These are phyloP conservation scores for Beauveria scarabaeidicola DNA, from an alignment of 2,329 filamentous ascomycete species.

Conservation along the genomic window DNA sequence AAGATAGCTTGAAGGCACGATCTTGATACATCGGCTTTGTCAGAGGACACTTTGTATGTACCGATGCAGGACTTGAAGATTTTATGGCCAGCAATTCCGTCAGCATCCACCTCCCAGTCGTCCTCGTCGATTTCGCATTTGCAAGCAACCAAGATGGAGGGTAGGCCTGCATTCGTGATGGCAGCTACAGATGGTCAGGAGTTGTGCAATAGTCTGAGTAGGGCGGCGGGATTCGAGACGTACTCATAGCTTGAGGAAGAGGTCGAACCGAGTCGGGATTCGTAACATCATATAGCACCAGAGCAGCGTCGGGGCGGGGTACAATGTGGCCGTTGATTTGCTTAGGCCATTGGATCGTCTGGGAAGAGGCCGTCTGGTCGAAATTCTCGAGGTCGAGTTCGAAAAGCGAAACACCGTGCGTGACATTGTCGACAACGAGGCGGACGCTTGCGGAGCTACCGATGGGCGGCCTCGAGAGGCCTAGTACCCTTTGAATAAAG, in stretches of 20 bases:
- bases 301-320: conserved; percentile 70
- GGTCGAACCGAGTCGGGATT: conserved; percentile 66
- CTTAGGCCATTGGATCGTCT: conserved; percentile 57
- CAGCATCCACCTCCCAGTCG: conserved; percentile 62
- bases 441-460: conserved; percentile 48
- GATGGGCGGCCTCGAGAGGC: conserved; percentile 43
- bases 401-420: conserved; percentile 52
- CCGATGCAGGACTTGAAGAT: conserved; percentile 62
- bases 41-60: conserved; percentile 64
- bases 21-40: conserved; percentile 62
- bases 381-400: conserved; percentile 60
- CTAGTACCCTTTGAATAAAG: conserved; percentile 56
- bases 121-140: conserved; percentile 77
- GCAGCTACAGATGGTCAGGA: conserved; percentile 46
- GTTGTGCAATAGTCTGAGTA: not conserved
- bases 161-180: conserved; percentile 62
- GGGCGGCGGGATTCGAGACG: conserved; percentile 30
- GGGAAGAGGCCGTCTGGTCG: conserved; percentile 43
- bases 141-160: conserved; percentile 74
- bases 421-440: conserved; percentile 49
- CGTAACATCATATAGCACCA: conserved; percentile 83
- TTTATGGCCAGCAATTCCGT: conserved; percentile 51
- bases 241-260: conserved; percentile 70
- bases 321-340: conserved; percentile 62
- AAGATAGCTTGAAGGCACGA: conserved; percentile 70